Base-by-base conservation (phyloP, 805 yeast species). In the Metschnikowia aberdeeniae region DNA sequence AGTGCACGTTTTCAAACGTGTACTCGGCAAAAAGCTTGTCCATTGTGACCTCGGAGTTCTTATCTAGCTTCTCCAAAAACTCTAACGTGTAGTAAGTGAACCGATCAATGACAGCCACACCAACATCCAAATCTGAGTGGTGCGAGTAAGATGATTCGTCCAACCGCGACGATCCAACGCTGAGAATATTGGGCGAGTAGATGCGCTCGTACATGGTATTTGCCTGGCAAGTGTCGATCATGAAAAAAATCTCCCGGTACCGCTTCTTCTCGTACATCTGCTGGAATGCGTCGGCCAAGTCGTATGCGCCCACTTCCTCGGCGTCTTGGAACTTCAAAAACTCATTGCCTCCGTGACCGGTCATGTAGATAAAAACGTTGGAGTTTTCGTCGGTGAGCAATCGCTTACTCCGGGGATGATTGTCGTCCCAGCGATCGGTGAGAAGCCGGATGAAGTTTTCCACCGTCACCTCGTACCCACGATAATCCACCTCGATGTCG, bases 161-260 rank as follows among this genome's bases (percentile, higher is more conserved):
- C 6, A 88, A 51, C 53, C 77, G 85, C 8, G 95, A 86, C 1
- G 97, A 89, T 0, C 99, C 99, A 30, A 92, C 95, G 1, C 97
- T 88, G 42, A 93, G 66, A 37, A 93, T 80, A 62, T 93, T 89
- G 29, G 99, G 98, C 8, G 96, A 85, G 62, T 89, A 89, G 60
- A 92, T 82, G 59, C 85, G 80, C 46, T 95, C 84, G 67, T 86
- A 93, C 99, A 93, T 92, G 12, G 99, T 89, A 66, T 92, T 93
- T 22, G 99, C 99, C 71, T 93, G 99, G 61, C 99, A 93, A 0
- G 99, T 93, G 64, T 93, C 99, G 52, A 93, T 86, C 98, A 93
- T 93, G 67, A 93, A 93, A 60, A 93, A 81, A 29, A 93, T 86
- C 70, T 93, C 98, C 56, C 90, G 89, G 70, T 93, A 93, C 45